These are phyloP conservation scores for Symbiodinium natans DNA, from an alignment of 73 alveolate species.

Conservation along the genomic window DNA sequence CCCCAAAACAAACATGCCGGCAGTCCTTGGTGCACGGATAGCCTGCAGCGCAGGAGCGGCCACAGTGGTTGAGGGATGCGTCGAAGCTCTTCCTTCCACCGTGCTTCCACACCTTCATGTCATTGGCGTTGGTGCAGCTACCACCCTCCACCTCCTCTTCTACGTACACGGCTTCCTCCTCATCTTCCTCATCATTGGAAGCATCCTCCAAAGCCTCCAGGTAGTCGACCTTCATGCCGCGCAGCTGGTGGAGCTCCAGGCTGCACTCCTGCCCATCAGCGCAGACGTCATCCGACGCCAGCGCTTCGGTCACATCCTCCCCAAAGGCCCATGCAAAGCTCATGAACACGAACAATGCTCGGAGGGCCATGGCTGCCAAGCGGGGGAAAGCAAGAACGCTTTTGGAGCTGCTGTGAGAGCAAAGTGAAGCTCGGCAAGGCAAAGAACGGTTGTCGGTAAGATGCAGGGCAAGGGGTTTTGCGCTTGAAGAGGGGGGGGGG, in stretches of 20 bases:
- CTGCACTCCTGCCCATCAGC: slow-evolving; percentile 1
- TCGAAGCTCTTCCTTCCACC: neutral
- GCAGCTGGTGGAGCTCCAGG: slow-evolving; percentile 19
- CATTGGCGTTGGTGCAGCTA: neutral
- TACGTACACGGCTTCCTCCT: neutral
- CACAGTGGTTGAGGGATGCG: slow-evolving; percentile 3
- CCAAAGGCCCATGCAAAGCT: neutral
- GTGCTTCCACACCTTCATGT: neutral
- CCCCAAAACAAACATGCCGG: too few relatives aligned
- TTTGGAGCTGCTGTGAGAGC: neutral
- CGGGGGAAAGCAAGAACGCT: neutral
- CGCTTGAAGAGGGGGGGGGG: too few relatives aligned
- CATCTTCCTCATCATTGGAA: too few relatives aligned
- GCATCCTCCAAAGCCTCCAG: neutral
- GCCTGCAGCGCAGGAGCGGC: slow-evolving; percentile 45
- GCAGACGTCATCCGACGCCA: slow-evolving; percentile 4
- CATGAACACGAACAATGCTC: neutral
- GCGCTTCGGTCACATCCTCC: neutral
- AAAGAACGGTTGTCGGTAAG: too few relatives aligned
- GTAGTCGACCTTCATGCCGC: slow-evolving; percentile 22
- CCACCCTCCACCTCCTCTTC: neutral
- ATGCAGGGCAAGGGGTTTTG: too few relatives aligned
- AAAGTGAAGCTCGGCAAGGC: too few relatives aligned
- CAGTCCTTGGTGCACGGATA: slow-evolving; percentile 12
- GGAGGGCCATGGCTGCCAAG: neutral